Percentiles rank a stretch among this genome's conserved stretches.
Evolutionary conservation across 1,284 basidiomycete species (phyloP).

Genomic region (Ustilago trichophora): DNA sequence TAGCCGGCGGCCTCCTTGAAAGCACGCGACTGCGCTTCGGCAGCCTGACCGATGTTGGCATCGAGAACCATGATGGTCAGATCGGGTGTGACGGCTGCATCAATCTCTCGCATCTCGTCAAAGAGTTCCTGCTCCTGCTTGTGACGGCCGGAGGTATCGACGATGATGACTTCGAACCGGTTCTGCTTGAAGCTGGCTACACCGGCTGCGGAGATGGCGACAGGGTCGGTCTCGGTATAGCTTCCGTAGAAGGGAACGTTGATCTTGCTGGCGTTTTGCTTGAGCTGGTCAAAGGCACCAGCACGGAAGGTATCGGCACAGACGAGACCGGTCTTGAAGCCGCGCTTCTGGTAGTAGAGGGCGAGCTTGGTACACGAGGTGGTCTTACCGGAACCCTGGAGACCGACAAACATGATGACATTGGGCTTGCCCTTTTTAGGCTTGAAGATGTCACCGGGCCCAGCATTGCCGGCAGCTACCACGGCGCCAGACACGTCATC

Average conservation of each 20-base stretch:
- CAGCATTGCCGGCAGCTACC: slow-evolving; percentile 21
- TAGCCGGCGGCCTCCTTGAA: slow-evolving; percentile 99
- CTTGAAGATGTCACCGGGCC: slow-evolving; percentile 76
- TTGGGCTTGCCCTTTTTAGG: slow-evolving; percentile 94
- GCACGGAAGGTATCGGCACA: slow-evolving; percentile 99
- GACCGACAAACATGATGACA: slow-evolving; percentile 80
- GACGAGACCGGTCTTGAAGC: slow-evolving; percentile 97
- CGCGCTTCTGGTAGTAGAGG: slow-evolving; percentile 95
- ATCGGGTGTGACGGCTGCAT: slow-evolving; percentile 85
- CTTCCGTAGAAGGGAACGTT: slow-evolving; percentile 99
- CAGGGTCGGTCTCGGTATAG: slow-evolving; percentile 98
- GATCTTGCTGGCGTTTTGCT: slow-evolving; percentile 94
- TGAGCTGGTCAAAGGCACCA: slow-evolving; percentile 93
- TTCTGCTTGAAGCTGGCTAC: slow-evolving; percentile 99
- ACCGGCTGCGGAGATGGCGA: slow-evolving; percentile 90
- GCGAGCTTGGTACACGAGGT: slow-evolving; percentile 82
- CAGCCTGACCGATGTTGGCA: slow-evolving; percentile 82
- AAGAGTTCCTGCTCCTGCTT: slow-evolving; percentile 98
- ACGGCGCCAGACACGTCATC: slow-evolving; percentile 39
- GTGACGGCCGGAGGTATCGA: slow-evolving; percentile 96
- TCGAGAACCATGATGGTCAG: slow-evolving; percentile 69
- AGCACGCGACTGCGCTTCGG: slow-evolving; percentile 91
- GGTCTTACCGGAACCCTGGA: slow-evolving; percentile 94
- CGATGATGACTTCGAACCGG: slow-evolving; percentile 97
- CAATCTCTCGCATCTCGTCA: slow-evolving; percentile 97